Conservation (phyloP, 1,284 basidiomycete genomes). For the Psilocybe mexicana region DNA sequence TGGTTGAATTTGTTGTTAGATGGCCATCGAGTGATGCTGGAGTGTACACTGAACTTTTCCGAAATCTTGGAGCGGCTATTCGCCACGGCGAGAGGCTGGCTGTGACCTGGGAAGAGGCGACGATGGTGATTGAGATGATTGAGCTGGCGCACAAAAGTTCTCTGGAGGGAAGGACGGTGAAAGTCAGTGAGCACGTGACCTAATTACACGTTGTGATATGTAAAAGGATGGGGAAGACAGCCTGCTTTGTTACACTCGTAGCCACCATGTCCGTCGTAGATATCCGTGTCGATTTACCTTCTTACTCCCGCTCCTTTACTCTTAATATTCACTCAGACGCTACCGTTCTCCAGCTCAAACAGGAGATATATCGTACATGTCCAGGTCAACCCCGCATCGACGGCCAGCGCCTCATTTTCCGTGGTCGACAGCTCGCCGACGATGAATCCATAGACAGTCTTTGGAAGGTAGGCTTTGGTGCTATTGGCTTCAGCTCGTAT, state of each 20-base stretch:
- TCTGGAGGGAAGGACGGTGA: conserved; percentile 48
- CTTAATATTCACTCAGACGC: conserved; percentile 50
- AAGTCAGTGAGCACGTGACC: conserved; percentile 31
- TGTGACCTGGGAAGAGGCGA: conserved; percentile 73
- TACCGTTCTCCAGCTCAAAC: conserved; percentile 66
- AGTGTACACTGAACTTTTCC: conserved; percentile 62
- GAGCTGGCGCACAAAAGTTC: conserved; percentile 70
- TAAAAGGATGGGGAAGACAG: not conserved
- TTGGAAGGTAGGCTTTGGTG: conserved; percentile 58
- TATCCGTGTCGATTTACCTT: conserved; percentile 72
- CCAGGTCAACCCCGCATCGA: conserved; percentile 63
- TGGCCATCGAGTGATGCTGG: conserved; percentile 68
- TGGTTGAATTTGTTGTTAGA: conserved; percentile 31
- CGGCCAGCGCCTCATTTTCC: conserved; percentile 75
- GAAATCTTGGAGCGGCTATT: conserved; percentile 65
- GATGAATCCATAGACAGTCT: conserved; percentile 64
- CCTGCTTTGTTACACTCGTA: conserved; percentile 14
- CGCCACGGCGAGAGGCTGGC: conserved; percentile 50
- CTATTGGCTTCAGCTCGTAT: conserved; percentile 7
- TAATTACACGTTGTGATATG: conserved; percentile 16
- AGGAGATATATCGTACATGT: conserved; percentile 60
- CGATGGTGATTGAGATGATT: conserved; percentile 70
- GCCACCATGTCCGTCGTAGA: conserved; percentile 43
- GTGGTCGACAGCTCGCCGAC: conserved; percentile 66
- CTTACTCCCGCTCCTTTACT: conserved; percentile 65